Base-by-base conservation (phyloP, 768 basidiomycete species). In the Rhizopogon salebrosus region DNA sequence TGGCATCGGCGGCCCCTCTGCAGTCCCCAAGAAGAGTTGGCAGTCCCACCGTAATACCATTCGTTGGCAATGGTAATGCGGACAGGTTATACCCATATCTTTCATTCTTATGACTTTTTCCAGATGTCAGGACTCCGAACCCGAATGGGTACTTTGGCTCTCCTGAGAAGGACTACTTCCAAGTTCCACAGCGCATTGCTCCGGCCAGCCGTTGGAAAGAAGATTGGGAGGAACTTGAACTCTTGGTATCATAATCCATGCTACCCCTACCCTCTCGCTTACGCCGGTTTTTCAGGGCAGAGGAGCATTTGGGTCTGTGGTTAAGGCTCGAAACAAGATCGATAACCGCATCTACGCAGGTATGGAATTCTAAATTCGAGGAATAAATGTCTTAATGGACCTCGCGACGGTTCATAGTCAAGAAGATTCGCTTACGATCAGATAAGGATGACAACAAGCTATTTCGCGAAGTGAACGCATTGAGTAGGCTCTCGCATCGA, bases 211-310 rank as follows among this genome's bases (percentile, higher is more conserved):
- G 94, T 54, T 98, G 92, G 83, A 89, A 90, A 61, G 87, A 91
- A 50, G 94, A 98, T 60, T 98, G 91, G 84, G 92, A 95, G 62
- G 93, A 95, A 64, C 71, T 97, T 8, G 94, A 95, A 63, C 74
- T 92, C 29, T 63, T 95, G 62, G 92, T 85, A 61, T 46, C 61
- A 45, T 34, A 34, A 76, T 61, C 10, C 35, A 22, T 31, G 8
- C 40, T 37, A 11, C 42, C 51, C 20, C 20, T 22, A 23, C 49
- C 39, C 20, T 31, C 41, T 10, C 41, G 49, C 13, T 50, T 18
- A 38, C 7, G 7, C 36, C 50, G 10, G 41, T 24, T 6, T n/a
- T 34, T 2, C 56, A 92, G 89, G 93, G 93, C 0, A 87, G 87
- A 63, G 94, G 94, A 0, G 92, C 82, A 0, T 95, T 92, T 66